Evolutionary conservation across 176 grass and related monocot species (phyloP), one percentile per base, ranked within the genome.

Genomic region (Oryza officinalis): DNA sequence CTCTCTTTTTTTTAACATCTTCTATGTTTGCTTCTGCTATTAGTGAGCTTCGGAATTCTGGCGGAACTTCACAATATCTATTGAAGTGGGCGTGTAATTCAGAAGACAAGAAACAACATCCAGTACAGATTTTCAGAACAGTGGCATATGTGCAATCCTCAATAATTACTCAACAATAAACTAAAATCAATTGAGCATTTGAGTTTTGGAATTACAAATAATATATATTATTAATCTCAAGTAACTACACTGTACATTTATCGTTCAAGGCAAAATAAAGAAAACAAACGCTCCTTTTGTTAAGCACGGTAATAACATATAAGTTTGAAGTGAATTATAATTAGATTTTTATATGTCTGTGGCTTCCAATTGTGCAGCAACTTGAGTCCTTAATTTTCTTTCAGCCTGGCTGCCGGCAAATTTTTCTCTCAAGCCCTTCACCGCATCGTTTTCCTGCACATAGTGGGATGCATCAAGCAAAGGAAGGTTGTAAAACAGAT

Each of bases 401-500:
- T 94, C 89, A 2, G 77, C 77, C 85, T 97, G 90, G 49, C 87
- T 92, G 26, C 92, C 87, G 69, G 92, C 82, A 90, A 90, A 92
- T 65, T 69, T 89, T 41, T 89, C 71, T 70, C 88, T 88, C 81
- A 93, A 94, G 22, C 18, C 60, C 40, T 80, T 80, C 28, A 97
- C 87, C 41, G 86, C 79, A 45, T 88, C 85, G 9, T 93, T 80
- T 82, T 93, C 92, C 95, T 97, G 92, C 54, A 67, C 33, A 73
- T 52, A 60, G 67, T 65, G 75, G 44, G 0, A 40, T 25, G 78
- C 27, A 65, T 86, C 28, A 63, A 70, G 57, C 45, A 69, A 73
- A 60, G 15, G 47, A 76, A 76, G 69, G 27, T 65, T 61, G 63
- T 71, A 45, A 38, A 74, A 49, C 59, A 49, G 64, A 63, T 46